Percentiles rank a stretch among this genome's conserved stretches.
phyloP scores from a whole-genome alignment of 805 yeast genomes.

The Kodamaea sagamina region DNA sequence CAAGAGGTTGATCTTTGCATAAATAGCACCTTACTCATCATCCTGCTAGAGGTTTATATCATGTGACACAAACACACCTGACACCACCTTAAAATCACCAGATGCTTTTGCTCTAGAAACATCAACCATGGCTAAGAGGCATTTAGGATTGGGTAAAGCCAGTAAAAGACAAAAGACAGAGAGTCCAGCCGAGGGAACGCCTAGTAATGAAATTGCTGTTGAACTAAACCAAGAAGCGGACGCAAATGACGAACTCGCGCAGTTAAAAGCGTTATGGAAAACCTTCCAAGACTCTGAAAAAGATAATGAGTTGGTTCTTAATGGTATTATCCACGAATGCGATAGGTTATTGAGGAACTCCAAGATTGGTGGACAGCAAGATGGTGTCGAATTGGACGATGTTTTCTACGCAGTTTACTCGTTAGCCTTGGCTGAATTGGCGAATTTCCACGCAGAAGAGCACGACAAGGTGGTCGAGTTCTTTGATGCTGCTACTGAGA shows the following conservation, averaged over 20 bases:
- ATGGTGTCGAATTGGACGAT: conserved; percentile 34
- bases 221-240: conserved; percentile 71
- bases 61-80: conserved; percentile 4
- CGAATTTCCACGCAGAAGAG: conserved; percentile 54
- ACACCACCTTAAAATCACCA: background rate
- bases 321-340: conserved; percentile 92
- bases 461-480: conserved; percentile 52
- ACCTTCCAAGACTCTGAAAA: conserved; percentile 58
- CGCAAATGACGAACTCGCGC: conserved; percentile 77
- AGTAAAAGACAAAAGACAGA: conserved; percentile 28
- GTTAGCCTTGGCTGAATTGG: conserved; percentile 63
- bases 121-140: conserved; percentile 30
- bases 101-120: background rate
- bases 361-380: conserved; percentile 12
- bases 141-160: conserved; percentile 41
- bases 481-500: conserved; percentile 71
- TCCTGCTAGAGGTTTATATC: too few species aligned
- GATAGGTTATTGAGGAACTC: conserved; percentile 67
- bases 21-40: too few species aligned
- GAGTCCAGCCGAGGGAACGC: conserved; percentile 18
- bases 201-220: conserved; percentile 44
- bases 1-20: too few species aligned
- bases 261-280: conserved; percentile 70
- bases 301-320: conserved; percentile 64
- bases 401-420: conserved; percentile 76